These are phyloP conservation scores for Leccinum subgranulosum DNA, from an alignment of 768 basidiomycete species.

Conservation along the genomic window DNA sequence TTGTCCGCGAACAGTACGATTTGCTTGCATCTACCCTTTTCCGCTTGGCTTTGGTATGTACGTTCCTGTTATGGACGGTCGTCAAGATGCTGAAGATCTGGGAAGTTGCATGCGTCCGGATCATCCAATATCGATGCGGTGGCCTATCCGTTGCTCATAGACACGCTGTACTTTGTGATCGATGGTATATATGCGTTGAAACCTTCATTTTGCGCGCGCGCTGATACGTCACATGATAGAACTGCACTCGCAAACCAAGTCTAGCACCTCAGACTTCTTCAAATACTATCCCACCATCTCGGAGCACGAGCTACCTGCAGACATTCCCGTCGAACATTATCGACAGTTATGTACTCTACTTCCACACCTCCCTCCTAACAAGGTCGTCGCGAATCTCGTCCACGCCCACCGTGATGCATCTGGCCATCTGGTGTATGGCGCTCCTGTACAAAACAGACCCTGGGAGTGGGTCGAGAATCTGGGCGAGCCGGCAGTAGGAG, in stretches of 20 bases:
- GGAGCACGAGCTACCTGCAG: slow-evolving; percentile 48
- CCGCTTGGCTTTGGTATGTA: slow-evolving; percentile 50
- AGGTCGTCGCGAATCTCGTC: slow-evolving; percentile 54
- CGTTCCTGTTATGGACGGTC: background rate
- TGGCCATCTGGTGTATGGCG: slow-evolving; percentile 46
- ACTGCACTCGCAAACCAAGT: slow-evolving; percentile 56
- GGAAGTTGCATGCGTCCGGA: slow-evolving; percentile 56
- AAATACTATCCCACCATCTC: slow-evolving; percentile 56
- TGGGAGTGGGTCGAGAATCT: slow-evolving; percentile 89
- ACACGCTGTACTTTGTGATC: slow-evolving; percentile 69
- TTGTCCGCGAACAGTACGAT: slow-evolving; percentile 44
- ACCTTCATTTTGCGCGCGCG: too few species aligned
- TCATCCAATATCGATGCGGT: slow-evolving; percentile 47
- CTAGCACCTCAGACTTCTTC: slow-evolving; percentile 54
- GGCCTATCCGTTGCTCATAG: slow-evolving; percentile 63
- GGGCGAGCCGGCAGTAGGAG: slow-evolving; percentile 44
- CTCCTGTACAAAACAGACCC: slow-evolving; percentile 65
- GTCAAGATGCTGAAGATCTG: background rate
- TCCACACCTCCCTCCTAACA: slow-evolving; percentile 48
- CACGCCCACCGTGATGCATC: slow-evolving; percentile 53
- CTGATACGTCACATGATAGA: slow-evolving; percentile 40
- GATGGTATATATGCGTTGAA: slow-evolving; percentile 51
- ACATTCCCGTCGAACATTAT: slow-evolving; percentile 55
- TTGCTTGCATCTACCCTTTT: slow-evolving; percentile 44
- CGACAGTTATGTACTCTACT: slow-evolving; percentile 58